phyloP scores from a whole-genome alignment of 2,329 filamentous ascomycete species.

The Trichoderma citrinoviride region DNA sequence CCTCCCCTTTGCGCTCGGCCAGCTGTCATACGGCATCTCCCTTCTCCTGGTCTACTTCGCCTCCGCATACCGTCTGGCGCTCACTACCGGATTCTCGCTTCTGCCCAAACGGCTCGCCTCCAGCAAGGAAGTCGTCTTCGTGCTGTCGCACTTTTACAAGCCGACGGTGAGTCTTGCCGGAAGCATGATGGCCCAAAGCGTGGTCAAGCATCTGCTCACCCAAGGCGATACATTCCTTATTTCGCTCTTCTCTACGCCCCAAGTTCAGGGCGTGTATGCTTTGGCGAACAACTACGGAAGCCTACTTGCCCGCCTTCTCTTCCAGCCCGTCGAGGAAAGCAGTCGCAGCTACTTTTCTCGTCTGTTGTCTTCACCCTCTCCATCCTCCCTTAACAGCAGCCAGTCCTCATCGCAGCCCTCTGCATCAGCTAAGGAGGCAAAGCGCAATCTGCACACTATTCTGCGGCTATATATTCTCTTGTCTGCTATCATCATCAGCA shows the following conservation, averaged over 20 bases:
- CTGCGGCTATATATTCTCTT: conserved; percentile 73
- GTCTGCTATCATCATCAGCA: conserved; percentile 62
- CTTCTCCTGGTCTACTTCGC: conserved; percentile 69
- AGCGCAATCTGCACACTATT: conserved; percentile 58
- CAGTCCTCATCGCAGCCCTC: conserved; percentile 25
- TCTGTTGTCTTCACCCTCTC: conserved; percentile 52
- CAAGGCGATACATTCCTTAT: conserved; percentile 93
- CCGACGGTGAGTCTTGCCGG: conserved; percentile 69
- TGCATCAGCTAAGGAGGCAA: conserved; percentile 41
- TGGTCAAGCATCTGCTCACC: conserved; percentile 89
- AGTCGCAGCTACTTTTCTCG: conserved; percentile 86
- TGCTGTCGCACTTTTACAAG: conserved; percentile 62
- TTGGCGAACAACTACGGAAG: conserved; percentile 94
- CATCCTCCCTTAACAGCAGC: conserved; percentile 23
- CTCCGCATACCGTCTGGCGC: conserved; percentile 57
- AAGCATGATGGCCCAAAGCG: conserved; percentile 83
- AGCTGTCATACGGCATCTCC: conserved; percentile 69
- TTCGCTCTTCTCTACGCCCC: conserved; percentile 69
- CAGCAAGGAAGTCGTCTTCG: conserved; percentile 39
- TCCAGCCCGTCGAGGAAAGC: conserved; percentile 94
- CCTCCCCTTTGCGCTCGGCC: conserved; percentile 84
- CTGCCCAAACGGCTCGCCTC: conserved; percentile 42
- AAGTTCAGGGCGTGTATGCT: conserved; percentile 86
- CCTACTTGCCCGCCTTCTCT: conserved; percentile 80
- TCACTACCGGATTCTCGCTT: conserved; percentile 65